phyloP scores from a whole-genome alignment of 148 eudicot species.

The Drosera capensis region DNA sequence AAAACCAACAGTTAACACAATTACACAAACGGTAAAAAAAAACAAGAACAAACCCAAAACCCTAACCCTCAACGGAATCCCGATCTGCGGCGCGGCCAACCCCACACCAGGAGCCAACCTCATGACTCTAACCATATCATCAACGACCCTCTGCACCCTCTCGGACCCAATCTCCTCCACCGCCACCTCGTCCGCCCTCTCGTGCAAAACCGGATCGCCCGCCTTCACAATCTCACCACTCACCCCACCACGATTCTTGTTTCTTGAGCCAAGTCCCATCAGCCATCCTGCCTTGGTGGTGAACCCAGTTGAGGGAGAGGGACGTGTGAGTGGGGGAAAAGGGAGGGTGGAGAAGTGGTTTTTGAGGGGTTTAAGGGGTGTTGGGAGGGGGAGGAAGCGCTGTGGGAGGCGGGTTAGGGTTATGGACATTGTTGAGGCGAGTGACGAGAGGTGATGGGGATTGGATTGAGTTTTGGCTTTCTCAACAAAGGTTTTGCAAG shows the following conservation, averaged over 20 bases:
- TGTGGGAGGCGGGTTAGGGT: too few species aligned
- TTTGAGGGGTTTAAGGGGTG: too few species aligned
- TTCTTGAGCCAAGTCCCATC: constrained; percentile 42
- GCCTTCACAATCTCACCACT: constrained; percentile 76
- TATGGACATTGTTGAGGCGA: too few species aligned
- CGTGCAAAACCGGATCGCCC: constrained; percentile 97
- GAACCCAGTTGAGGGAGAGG: constrained; percentile 7
- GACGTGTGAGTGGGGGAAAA: too few species aligned
- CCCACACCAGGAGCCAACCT: constrained; percentile 93
- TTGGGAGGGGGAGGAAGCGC: too few species aligned
- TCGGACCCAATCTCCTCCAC: constrained; percentile 70
- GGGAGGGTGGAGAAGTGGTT: too few species aligned
- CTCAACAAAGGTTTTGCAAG: too few species aligned
- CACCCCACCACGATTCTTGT: constrained; percentile 36
- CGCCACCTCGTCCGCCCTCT: constrained; percentile 51
- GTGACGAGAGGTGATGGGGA: too few species aligned
- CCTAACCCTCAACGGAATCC: constrained; percentile 68
- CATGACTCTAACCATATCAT: constrained; percentile 81
- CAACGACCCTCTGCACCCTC: constrained; percentile 58
- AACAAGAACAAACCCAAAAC: neutral
- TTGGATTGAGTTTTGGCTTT: too few species aligned
- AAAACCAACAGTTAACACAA: neutral
- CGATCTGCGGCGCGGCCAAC: constrained; percentile 97
- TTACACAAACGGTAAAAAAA: neutral
- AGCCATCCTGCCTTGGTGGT: constrained; percentile 60